Evolutionary conservation across 495 filamentous ascomycete species (phyloP).

Genomic region (Glarea lozoyensis): DNA sequence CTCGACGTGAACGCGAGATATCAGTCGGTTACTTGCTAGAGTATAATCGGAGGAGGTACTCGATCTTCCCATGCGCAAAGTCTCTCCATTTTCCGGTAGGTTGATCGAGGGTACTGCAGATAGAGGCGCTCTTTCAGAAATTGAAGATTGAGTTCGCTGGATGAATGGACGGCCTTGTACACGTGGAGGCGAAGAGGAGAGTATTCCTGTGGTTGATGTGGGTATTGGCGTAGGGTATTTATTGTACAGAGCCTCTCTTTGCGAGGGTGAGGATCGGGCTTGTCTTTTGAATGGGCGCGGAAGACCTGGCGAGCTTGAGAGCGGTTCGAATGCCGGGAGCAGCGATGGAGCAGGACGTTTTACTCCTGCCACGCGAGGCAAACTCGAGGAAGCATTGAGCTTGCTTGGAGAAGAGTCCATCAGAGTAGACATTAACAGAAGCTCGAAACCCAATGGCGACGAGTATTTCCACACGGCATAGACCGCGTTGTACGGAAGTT

Average conservation of each 20-base stretch:
- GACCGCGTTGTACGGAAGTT: no score
- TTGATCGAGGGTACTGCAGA: slow-evolving; percentile 70
- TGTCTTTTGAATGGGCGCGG: slow-evolving; percentile 66
- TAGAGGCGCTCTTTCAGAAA: slow-evolving; percentile 78
- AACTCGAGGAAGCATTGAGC: slow-evolving; percentile 16
- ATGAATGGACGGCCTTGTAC: slow-evolving; percentile 33
- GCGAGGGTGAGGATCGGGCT: slow-evolving; percentile 37
- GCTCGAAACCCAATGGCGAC: no score
- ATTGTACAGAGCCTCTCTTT: slow-evolving; percentile 32
- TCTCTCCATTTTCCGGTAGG: slow-evolving; percentile 74
- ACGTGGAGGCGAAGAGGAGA: slow-evolving; percentile 75
- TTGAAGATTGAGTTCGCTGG: slow-evolving; percentile 53
- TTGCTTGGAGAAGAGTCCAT: slow-evolving; percentile 25
- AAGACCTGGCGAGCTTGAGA: slow-evolving; percentile 77
- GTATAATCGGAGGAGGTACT: slow-evolving; percentile 89
- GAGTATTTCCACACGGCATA: no score
- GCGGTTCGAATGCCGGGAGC: slow-evolving; percentile 87
- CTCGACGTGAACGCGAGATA: slow-evolving; percentile 88
- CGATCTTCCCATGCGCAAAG: slow-evolving; percentile 78
- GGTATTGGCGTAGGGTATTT: slow-evolving; percentile 87
- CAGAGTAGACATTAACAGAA: no score
- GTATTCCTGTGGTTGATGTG: slow-evolving; percentile 85
- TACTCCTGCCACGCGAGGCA: slow-evolving; percentile 48
- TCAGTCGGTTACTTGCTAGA: slow-evolving; percentile 79
- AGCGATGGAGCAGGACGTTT: slow-evolving; percentile 76